A percentile compares a stretch with the other conserved stretches of the same genome.
These are phyloP conservation scores for Rutstroemia sydowiana DNA, from an alignment of 2,329 filamentous ascomycete species.

Conservation along the genomic window DNA sequence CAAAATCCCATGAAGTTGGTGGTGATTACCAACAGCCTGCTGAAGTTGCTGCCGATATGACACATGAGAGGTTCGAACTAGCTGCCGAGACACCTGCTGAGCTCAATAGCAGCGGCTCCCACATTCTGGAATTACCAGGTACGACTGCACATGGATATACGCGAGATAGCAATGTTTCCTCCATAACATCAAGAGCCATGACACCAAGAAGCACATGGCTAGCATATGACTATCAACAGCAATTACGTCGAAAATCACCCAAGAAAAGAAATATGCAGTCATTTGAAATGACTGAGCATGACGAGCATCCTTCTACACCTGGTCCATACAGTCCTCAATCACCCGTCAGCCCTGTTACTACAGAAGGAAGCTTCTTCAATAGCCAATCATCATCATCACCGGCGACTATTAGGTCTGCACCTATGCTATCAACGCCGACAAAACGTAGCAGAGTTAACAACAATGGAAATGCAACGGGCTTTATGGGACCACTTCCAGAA, in stretches of 20 bases:
- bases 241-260: too few species aligned
- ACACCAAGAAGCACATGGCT: too few species aligned
- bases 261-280: neutral
- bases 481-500: neutral
- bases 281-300: neutral
- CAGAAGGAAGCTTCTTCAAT: neutral
- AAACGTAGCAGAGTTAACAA: neutral
- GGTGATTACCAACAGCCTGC: conserved; percentile 43
- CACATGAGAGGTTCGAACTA: conserved; percentile 15
- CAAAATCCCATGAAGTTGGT: conserved; percentile 41
- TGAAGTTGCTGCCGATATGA: conserved; percentile 22
- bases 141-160: conserved; percentile 16
- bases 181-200: too few species aligned
- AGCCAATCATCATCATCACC: neutral
- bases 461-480: neutral
- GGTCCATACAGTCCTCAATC: neutral
- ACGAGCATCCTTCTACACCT: neutral
- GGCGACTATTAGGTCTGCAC: neutral
- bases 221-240: too few species aligned
- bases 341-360: neutral
- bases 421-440: neutral
- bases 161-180: too few species aligned
- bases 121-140: conserved; percentile 14
- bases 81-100: conserved; percentile 15
- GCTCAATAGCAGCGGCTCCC: conserved; percentile 23